phyloP scores from a whole-genome alignment of 768 basidiomycete species.

The Hysterangium stoloniferum region DNA sequence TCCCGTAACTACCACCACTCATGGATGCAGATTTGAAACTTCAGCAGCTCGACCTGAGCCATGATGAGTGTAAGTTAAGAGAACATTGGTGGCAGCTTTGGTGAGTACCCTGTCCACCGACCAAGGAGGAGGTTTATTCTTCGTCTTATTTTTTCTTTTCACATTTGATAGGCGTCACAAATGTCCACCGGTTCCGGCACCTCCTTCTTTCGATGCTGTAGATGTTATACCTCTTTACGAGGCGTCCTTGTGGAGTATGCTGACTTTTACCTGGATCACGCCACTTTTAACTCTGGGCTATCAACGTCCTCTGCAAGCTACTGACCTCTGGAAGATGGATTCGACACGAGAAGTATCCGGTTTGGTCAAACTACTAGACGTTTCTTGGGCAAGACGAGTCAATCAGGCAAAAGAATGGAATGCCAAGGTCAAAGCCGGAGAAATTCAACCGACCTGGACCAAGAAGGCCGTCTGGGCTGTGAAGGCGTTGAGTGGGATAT shows the following conservation, averaged over 20 bases:
- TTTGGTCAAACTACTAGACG: conserved; percentile 48
- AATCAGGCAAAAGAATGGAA: conserved; percentile 51
- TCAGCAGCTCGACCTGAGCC: conserved; percentile 17
- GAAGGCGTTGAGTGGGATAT: conserved; percentile 10
- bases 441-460: conserved; percentile 33
- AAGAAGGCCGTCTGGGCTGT: conserved; percentile 37
- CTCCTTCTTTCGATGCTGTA: conserved; percentile 48
- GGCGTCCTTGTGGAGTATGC: conserved; percentile 49
- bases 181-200: conserved; percentile 50
- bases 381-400: conserved; percentile 44
- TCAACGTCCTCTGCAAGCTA: conserved; percentile 64
- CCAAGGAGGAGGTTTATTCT: not conserved
- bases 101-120: not conserved
- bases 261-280: conserved; percentile 62
- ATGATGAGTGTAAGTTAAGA: conserved; percentile 32
- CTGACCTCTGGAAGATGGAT: conserved; percentile 68
- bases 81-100: conserved; percentile 17
- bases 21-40: no score
- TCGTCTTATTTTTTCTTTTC: not conserved
- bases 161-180: conserved; percentile 43
- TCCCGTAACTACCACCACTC: no score
- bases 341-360: conserved; percentile 37
- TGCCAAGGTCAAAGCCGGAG: conserved; percentile 35
- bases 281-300: conserved; percentile 46
- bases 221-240: conserved; percentile 49